Conservation (phyloP, 2,329 filamentous ascomycete genomes). For the Teratosphaeriaceae sp. region DNA sequence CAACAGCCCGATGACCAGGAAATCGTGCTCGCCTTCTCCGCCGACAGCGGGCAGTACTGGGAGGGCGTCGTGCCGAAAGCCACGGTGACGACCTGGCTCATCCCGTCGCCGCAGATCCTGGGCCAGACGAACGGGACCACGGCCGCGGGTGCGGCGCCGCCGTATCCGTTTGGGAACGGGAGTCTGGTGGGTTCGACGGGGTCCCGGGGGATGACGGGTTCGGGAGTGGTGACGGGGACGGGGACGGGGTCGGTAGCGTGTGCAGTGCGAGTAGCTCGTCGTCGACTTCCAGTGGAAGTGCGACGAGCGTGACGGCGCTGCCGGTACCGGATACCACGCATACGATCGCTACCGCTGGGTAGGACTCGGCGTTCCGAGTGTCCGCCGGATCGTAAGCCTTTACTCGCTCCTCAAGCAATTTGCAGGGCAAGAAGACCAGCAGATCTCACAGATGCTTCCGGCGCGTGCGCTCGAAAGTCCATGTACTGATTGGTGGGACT, state of each 20-base stretch:
- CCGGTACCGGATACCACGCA: conserved; percentile 5
- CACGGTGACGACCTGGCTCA: conserved; percentile 15
- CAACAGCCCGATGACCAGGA: conserved; percentile 15
- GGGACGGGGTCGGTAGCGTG: background rate
- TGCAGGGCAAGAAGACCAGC: no score
- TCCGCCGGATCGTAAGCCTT: no score
- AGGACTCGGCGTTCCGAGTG: no score
- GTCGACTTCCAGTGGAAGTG: background rate
- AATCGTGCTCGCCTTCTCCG: conserved; percentile 16
- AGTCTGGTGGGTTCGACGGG: background rate
- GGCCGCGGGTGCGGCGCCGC: background rate
- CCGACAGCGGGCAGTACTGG: conserved; percentile 12
- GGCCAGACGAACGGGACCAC: conserved; percentile 3
- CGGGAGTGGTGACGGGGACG: background rate
- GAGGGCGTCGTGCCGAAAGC: conserved; percentile 14
- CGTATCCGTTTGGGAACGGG: conserved; percentile 1
- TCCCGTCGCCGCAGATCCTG: conserved; percentile 10
- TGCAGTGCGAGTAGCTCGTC: background rate
- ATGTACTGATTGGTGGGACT: no score
- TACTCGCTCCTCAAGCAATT: no score
- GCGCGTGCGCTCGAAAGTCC: no score
- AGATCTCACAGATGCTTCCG: no score
- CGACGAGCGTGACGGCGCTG: background rate
- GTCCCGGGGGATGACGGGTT: background rate
- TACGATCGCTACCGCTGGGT: conserved; percentile 2